phyloP scores from a whole-genome alignment of 2,329 filamentous ascomycete genomes.

The Pyricularia pennisetigena region DNA sequence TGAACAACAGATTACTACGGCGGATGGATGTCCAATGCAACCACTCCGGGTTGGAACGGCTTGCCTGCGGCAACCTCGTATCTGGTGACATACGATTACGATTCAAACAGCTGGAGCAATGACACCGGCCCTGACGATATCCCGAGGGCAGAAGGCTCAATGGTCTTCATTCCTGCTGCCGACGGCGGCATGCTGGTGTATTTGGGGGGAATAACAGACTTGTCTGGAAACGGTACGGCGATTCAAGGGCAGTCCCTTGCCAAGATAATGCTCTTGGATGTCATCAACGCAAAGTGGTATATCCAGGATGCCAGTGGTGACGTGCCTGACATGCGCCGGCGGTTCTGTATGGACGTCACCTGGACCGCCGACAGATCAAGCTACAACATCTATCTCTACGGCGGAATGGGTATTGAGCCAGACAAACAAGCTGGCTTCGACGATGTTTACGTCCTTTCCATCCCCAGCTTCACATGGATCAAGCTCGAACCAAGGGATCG shows the following conservation, averaged over 20 bases:
- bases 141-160: conserved; percentile 46
- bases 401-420: conserved; percentile 38
- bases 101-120: conserved; percentile 39
- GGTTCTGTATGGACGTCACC: conserved; percentile 51
- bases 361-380: conserved; percentile 50
- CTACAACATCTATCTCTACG: conserved; percentile 58
- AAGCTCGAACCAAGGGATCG: conserved; percentile 35
- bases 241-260: conserved; percentile 30
- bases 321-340: conserved; percentile 39
- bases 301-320: conserved; percentile 44
- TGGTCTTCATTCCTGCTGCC: conserved; percentile 51
- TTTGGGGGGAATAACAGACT: conserved; percentile 48
- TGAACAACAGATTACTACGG: conserved; percentile 36
- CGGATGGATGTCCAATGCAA: conserved; percentile 48
- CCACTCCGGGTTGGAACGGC: conserved; percentile 36
- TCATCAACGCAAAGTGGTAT: conserved; percentile 50
- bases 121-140: conserved; percentile 40
- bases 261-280: conserved; percentile 49
- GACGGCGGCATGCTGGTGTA: conserved; percentile 51
- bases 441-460: conserved; percentile 51
- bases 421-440: conserved; percentile 40
- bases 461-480: conserved; percentile 56
- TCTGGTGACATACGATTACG: conserved; percentile 49
- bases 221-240: conserved; percentile 34
- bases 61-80: conserved; percentile 36